Evolutionary conservation across 208 protist genomes (phyloP).

Genomic region (Balamuthia mandrillaris): DNA sequence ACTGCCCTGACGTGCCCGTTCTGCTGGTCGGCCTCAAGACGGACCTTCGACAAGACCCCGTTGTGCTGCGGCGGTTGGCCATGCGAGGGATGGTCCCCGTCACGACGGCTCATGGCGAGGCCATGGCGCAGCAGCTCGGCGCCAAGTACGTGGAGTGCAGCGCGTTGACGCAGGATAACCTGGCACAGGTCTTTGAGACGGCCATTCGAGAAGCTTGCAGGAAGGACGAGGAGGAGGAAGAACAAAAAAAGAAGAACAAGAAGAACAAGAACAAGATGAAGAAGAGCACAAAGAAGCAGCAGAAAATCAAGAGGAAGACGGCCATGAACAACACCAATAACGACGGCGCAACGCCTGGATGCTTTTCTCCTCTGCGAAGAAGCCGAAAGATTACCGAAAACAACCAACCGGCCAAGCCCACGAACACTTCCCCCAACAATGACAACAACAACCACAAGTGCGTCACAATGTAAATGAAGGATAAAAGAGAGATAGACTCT

Average conservation of each 20-base stretch:
- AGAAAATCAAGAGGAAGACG: background rate
- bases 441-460: too few relatives aligned
- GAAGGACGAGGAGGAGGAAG: slow-evolving; percentile 38
- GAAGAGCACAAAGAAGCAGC: background rate
- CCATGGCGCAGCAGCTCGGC: background rate
- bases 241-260: background rate
- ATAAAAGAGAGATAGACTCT: too few relatives aligned
- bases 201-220: slow-evolving; percentile 34
- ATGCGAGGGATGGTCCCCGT: too few relatives aligned
- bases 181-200: slow-evolving; percentile 60
- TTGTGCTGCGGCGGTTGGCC: too few relatives aligned
- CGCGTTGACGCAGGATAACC: slow-evolving; percentile 40
- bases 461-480: too few relatives aligned
- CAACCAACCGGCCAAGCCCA: too few relatives aligned
- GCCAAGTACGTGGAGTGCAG: slow-evolving; percentile 60
- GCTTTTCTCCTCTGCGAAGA: too few relatives aligned
- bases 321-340: background rate
- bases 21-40: slow-evolving; percentile 90
- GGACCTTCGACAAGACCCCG: slow-evolving; percentile 69
- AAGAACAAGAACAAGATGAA: background rate
- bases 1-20: slow-evolving; percentile 80
- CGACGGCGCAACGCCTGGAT: too few relatives aligned
- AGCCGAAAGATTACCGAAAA: too few relatives aligned
- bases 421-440: too few relatives aligned
- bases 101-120: slow-evolving; percentile 19